Percentiles rank a stretch among this genome's conserved stretches.
Evolutionary conservation across 2,329 filamentous ascomycete species (phyloP).

Genomic region (Purpureocillium lavendulum): DNA sequence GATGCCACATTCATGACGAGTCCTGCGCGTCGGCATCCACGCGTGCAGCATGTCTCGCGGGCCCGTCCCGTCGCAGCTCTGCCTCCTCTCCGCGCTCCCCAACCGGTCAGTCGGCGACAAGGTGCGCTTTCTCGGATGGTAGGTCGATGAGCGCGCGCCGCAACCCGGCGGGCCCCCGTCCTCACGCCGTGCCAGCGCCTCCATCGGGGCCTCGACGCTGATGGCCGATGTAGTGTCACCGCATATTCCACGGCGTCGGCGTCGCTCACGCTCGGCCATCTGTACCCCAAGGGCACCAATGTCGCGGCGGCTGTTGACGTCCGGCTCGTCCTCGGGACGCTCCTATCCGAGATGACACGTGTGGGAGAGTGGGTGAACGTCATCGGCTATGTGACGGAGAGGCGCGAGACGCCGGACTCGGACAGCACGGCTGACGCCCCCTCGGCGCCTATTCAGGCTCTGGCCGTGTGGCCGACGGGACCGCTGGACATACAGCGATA

Average conservation of each 20-base stretch:
- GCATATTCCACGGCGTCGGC: conserved; percentile 46
- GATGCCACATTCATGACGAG: too few species aligned
- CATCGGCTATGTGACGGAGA: conserved; percentile 63
- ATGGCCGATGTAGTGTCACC: conserved; percentile 32
- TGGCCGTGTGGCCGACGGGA: conserved; percentile 71
- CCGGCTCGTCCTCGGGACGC: conserved; percentile 56
- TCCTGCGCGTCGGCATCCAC: too few species aligned
- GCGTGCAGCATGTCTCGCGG: conserved; percentile 38
- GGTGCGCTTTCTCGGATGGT: conserved; percentile 90
- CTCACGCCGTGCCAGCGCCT: too few species aligned
- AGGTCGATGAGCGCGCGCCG: conserved; percentile 23
- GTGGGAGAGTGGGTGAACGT: conserved; percentile 86
- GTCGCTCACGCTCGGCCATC: conserved; percentile 59
- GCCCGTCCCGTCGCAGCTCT: conserved; percentile 55
- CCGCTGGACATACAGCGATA: conserved; percentile 65
- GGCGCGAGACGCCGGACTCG: conserved; percentile 3
- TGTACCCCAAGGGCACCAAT: conserved; percentile 41
- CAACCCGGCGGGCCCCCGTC: too few species aligned
- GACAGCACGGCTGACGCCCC: background rate
- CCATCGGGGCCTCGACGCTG: conserved; percentile 8
- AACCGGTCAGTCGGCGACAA: conserved; percentile 55
- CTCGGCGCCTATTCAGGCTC: conserved; percentile 54
- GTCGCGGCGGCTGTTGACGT: conserved; percentile 59
- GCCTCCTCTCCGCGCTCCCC: conserved; percentile 56
- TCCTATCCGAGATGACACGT: conserved; percentile 55